Base-by-base conservation (phyloP, 1,139 yeast species). In the Candida tunisiensis region DNA sequence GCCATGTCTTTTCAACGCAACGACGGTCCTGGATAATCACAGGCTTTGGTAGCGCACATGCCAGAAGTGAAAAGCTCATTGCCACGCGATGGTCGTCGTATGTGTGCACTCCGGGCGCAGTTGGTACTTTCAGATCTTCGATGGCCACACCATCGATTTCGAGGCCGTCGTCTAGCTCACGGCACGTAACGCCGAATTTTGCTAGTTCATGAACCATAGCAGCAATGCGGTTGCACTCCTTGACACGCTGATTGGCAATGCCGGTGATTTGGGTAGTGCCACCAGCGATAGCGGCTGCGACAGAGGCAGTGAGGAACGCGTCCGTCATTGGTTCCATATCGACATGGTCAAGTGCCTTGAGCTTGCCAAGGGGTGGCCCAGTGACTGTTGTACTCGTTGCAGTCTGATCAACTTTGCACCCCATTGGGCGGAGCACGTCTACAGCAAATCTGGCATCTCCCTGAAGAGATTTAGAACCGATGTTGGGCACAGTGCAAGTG, bases 261-360 rank as follows among this genome's bases (percentile, higher is more conserved):
- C 99, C 99, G 19, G 78, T 71, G 40, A 88, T 88, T 8, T 77
- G 66, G 5, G 96, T 88, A 12, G 74, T 59, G 16, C 33, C 30
- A 9, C 44, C 41, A 4, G 95, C 93, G 23, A 80, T 67, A 11
- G 98, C 95, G 23, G 98, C 98, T 16, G 83, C 92, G 12, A 91
- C 95, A 26, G 93, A 70, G 1, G 98, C 98, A 13, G 98, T 88
- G 47, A 88, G 63, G 50, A 88, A 88, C 0, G 98, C 98, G 55
- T 88, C 99, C 0, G 99, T 88, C 98, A 88, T 88, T 31, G 98
- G 98, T 53, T 88, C 98, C 98, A 88, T 91, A 49, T 91, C 95
- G 32, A 88, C 75, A 36, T 62, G 68, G 9, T 70, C 59, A 36
- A 88, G 59, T 8, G 93, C 82, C 42, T 62, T 66, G 39, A 88